Evolutionary conservation across 2,329 filamentous ascomycete genomes (phyloP).

Genomic region (Verticillium klebahnii): DNA sequence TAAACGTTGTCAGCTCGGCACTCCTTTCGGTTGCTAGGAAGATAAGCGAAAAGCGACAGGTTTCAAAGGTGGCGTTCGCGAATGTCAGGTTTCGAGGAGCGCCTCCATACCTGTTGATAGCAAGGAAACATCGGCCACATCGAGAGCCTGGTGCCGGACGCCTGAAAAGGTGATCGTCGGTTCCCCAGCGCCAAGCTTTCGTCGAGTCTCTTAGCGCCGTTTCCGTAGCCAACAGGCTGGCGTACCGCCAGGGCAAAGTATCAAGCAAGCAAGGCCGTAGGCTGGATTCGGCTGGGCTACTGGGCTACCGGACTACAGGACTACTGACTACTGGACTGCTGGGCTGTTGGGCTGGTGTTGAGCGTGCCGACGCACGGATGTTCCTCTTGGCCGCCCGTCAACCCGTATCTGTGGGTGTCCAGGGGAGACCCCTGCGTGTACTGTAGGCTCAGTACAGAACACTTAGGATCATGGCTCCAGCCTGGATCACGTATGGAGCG

Average conservation of each 20-base stretch:
- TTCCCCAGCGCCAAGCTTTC: background rate
- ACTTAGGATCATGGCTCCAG: background rate
- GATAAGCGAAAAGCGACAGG: background rate
- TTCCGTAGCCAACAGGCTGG: background rate
- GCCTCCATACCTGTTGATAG: background rate
- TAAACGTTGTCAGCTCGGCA: background rate
- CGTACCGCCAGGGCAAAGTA: background rate
- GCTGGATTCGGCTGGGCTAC: background rate
- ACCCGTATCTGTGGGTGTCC: background rate
- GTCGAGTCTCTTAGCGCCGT: background rate
- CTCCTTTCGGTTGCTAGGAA: background rate
- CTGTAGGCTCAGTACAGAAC: background rate
- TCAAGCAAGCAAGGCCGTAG: background rate
- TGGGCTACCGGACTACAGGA: background rate
- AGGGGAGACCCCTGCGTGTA: background rate
- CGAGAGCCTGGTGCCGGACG: background rate
- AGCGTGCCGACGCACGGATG: background rate
- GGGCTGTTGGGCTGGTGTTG: background rate
- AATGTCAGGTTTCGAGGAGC: background rate
- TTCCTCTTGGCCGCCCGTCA: background rate
- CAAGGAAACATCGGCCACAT: background rate
- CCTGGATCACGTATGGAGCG: background rate
- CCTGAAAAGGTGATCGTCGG: background rate
- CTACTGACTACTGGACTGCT: background rate
- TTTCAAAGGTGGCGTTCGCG: background rate